Base-by-base conservation (phyloP, 331 rosid species). In the Telfairia occidentalis region DNA sequence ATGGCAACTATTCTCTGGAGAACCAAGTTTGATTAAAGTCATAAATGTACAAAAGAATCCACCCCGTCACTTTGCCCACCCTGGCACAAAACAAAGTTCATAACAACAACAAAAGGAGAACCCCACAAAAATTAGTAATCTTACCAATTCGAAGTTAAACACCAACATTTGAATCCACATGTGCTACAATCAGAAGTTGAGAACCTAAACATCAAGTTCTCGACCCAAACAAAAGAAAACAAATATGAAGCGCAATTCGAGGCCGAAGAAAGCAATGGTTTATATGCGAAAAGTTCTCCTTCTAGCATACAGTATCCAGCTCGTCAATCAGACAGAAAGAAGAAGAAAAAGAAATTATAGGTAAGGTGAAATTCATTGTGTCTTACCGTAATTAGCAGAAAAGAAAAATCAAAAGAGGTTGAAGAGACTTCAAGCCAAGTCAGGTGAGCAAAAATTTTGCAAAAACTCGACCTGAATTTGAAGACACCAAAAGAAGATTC, bases 401-500 rank as follows among this genome's bases (percentile, higher is more conserved):
- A n/a, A 61, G 37, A 7, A 7, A 12, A 67, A 15, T 13, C 5
- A 24, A n/a, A 23, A 40, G 54, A 42, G 74, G 21, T 67, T 67
- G 74, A 67, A 24, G 54, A 42, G 37, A 67, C 34, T 42, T 67
- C 32, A 67, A 67, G 54, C 23, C 23, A 42, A 40, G 35, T 67
- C 73, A 37, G 52, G 29, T 12, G 4, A 38, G 29, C 32, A 67
- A 24, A 48, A 6, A 11, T 5, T 43, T 69, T 8, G 24, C 15
- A 55, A 69, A 69, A 23, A 43, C 3, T 42, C 9, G 11, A 26
- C 37, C 23, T 37, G 29, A 4, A 64, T 2, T 10, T 2, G 32
- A 65, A 38, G 73, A 65, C 38, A 65, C 21, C 73, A 67, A 42
- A 67, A 11, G 53, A 40, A n/a, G n/a, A n/a, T n/a, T n/a, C n/a